Conservation (phyloP, 2,329 filamentous ascomycete species). For the Ascochyta koolunga region DNA sequence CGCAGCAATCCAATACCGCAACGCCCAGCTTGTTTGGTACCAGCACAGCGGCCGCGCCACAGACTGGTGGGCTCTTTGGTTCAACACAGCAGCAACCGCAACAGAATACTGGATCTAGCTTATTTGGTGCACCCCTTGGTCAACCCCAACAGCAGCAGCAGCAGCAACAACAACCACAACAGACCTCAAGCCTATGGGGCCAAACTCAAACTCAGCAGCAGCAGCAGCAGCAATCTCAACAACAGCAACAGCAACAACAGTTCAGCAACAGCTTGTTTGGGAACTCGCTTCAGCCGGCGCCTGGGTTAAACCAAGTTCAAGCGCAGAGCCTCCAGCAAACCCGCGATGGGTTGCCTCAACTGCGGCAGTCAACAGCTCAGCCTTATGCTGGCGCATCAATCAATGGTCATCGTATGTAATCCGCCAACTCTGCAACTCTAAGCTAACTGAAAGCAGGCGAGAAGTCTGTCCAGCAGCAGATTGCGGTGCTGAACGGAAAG, state of each 20-base stretch:
- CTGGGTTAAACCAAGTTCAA: constrained; percentile 34
- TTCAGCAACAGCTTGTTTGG: constrained; percentile 51
- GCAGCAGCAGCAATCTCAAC: constrained; percentile 49
- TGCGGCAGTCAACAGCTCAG: constrained; percentile 39
- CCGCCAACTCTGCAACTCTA: neutral
- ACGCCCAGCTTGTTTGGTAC: constrained; percentile 32
- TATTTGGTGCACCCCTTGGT: constrained; percentile 29
- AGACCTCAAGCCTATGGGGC: constrained; percentile 48
- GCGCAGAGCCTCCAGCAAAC: constrained; percentile 46
- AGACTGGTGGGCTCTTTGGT: constrained; percentile 33
- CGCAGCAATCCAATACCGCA: constrained; percentile 42
- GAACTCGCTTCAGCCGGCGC: constrained; percentile 39
- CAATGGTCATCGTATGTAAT: constrained; percentile 37
- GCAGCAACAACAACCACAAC: constrained; percentile 28
- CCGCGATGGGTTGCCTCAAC: constrained; percentile 44
- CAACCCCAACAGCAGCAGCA: constrained; percentile 25
- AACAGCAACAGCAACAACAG: constrained; percentile 50
- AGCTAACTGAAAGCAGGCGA: constrained; percentile 56
- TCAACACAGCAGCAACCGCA: constrained; percentile 24
- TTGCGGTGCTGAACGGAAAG: constrained; percentile 71
- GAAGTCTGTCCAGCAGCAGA: constrained; percentile 77
- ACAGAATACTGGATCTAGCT: constrained; percentile 19
- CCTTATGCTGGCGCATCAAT: constrained; percentile 35
- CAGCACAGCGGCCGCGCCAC: constrained; percentile 15
- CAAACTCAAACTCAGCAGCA: constrained; percentile 48